These are phyloP conservation scores for Pseudogymnoascus sp. DNA, from an alignment of 2,329 filamentous ascomycete genomes.

Conservation along the genomic window DNA sequence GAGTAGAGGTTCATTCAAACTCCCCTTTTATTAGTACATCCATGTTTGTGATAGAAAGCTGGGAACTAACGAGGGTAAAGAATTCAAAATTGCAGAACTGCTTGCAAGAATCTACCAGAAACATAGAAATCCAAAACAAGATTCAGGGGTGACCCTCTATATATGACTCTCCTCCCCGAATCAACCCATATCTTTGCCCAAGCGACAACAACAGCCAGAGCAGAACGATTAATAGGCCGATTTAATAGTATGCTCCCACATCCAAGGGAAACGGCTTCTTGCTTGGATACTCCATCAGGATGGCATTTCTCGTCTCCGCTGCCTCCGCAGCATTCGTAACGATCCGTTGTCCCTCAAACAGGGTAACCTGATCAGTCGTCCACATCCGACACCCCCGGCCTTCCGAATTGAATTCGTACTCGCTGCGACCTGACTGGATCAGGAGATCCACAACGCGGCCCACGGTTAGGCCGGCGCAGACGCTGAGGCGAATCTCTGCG, in stretches of 20 bases:
- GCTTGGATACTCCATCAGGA: background rate
- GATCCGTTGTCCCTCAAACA: background rate
- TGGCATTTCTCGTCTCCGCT: background rate
- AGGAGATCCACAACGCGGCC: background rate
- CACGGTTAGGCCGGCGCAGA: background rate
- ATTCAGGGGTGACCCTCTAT: too few species aligned
- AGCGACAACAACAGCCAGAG: too few species aligned
- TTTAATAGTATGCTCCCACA: background rate
- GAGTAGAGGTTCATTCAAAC: too few species aligned
- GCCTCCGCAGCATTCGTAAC: background rate
- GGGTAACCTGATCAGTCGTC: background rate
- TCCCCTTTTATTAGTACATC: too few species aligned
- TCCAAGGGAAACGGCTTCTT: background rate
- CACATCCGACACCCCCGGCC: background rate
- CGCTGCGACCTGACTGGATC: background rate
- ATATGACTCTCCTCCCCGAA: too few species aligned
- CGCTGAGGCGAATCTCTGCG: background rate
- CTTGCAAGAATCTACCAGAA: too few species aligned
- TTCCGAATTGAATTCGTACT: background rate
- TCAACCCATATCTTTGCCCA: too few species aligned
- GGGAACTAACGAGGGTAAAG: too few species aligned
- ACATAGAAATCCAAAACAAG: too few species aligned
- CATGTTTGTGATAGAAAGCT: too few species aligned
- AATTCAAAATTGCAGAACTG: too few species aligned
- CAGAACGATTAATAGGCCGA: background rate